A percentile compares a stretch with the other conserved stretches of the same genome.
Evolutionary conservation across 1,139 yeast species (phyloP).

Genomic region (Yarrowia galli): DNA sequence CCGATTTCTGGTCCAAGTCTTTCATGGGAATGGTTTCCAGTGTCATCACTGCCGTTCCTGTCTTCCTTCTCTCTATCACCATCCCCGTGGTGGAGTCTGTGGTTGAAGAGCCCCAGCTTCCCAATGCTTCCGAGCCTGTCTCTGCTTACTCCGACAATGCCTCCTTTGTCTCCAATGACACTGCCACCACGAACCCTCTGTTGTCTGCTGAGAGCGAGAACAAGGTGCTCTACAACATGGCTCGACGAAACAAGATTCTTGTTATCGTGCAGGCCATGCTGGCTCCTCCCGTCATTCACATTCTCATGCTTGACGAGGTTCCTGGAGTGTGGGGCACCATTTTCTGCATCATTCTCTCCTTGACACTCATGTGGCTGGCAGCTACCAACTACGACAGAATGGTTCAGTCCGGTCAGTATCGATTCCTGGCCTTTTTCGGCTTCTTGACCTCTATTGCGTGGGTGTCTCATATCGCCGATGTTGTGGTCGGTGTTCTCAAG

Average conservation of each 20-base stretch:
- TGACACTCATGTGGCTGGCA: slow-evolving; percentile 14
- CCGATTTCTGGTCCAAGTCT: slow-evolving; percentile 44
- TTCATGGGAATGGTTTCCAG: slow-evolving; percentile 47
- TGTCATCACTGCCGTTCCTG: slow-evolving; percentile 56
- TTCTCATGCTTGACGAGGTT: slow-evolving; percentile 38
- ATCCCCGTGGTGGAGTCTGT: slow-evolving; percentile 57
- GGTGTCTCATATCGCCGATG: slow-evolving; percentile 79
- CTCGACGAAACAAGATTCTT: slow-evolving; percentile 44
- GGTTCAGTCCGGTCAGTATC: slow-evolving; percentile 39
- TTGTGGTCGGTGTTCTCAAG: slow-evolving; percentile 72
- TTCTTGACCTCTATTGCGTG: slow-evolving; percentile 73
- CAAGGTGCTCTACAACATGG: slow-evolving; percentile 24
- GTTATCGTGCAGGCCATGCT: slow-evolving; percentile 46
- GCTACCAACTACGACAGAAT: slow-evolving; percentile 20
- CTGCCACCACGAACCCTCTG: slow-evolving; percentile 15
- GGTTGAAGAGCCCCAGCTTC: slow-evolving; percentile 41
- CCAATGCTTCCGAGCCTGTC: slow-evolving; percentile 18
- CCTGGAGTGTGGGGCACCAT: slow-evolving; percentile 17
- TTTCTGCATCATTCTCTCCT: slow-evolving; percentile 6
- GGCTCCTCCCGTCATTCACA: slow-evolving; percentile 46
- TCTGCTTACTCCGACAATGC: slow-evolving; percentile 24
- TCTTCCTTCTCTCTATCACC: slow-evolving; percentile 56
- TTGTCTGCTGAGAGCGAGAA: slow-evolving; percentile 27
- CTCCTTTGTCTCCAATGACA: background rate
- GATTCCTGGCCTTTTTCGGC: slow-evolving; percentile 55